Conservation (phyloP, 2,329 filamentous ascomycete genomes). For the Alternaria postmessia region DNA sequence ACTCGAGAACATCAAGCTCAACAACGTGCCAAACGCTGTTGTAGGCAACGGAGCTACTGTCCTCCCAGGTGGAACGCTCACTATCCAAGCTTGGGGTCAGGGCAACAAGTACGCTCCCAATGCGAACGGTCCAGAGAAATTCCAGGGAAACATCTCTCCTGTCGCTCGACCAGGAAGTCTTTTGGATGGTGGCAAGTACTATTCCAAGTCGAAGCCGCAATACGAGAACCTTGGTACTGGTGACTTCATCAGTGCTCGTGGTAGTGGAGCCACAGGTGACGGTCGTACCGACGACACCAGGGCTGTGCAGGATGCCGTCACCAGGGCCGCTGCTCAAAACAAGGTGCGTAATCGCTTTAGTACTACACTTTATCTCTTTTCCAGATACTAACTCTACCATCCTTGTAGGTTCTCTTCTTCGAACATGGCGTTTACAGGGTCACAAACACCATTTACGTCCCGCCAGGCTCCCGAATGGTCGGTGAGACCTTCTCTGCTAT, state of each 20-base stretch:
- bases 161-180: conserved; percentile 58
- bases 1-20: conserved; percentile 62
- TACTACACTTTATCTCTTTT: background rate
- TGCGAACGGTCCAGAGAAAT: conserved; percentile 56
- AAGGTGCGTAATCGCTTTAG: conserved; percentile 19
- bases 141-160: conserved; percentile 58
- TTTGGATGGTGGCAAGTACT: conserved; percentile 58
- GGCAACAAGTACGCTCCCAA: conserved; percentile 47
- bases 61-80: conserved; percentile 44
- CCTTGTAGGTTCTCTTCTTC: conserved; percentile 60
- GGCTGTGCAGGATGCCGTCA: conserved; percentile 77
- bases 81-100: conserved; percentile 48
- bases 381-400: background rate
- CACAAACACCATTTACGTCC: conserved; percentile 64
- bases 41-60: conserved; percentile 39
- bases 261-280: conserved; percentile 75
- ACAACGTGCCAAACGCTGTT: conserved; percentile 46
- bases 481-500: conserved; percentile 88
- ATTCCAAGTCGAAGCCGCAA: conserved; percentile 60
- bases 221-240: conserved; percentile 61
- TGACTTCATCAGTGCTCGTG: conserved; percentile 66
- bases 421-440: conserved; percentile 67
- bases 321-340: conserved; percentile 66
- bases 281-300: conserved; percentile 81
- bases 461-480: conserved; percentile 78